Percentiles rank a stretch among this genome's conserved stretches.
Evolutionary conservation across 2,329 filamentous ascomycete genomes (phyloP).

Genomic region (Aspergillus pseudoviridinutans): DNA sequence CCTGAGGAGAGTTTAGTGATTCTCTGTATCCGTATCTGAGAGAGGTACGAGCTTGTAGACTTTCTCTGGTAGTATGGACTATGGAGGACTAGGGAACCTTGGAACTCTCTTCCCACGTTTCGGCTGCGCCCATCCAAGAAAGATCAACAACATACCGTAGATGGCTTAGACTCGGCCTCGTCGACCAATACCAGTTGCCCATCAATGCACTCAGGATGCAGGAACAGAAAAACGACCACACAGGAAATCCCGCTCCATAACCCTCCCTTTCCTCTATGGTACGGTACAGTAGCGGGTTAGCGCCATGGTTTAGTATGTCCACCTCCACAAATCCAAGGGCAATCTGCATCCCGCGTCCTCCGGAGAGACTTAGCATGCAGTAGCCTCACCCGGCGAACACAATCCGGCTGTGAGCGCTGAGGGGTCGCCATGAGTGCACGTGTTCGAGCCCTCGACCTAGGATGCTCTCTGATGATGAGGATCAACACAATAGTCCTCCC

Average conservation of each 20-base stretch:
- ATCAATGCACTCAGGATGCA: neutral
- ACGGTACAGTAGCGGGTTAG: neutral
- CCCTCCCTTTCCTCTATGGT: neutral
- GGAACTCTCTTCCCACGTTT: conserved; percentile 11
- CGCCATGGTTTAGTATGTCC: neutral
- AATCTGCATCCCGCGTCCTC: neutral
- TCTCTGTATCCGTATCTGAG: neutral
- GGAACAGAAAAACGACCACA: neutral
- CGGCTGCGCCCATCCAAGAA: too few relatives aligned
- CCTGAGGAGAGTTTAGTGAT: conserved; percentile 1
- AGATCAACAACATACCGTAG: conserved; percentile 9
- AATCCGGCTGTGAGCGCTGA: neutral
- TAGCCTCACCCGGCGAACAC: neutral
- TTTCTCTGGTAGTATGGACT: neutral
- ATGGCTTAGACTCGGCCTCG: conserved; percentile 9
- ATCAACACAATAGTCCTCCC: neutral
- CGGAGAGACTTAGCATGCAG: neutral
- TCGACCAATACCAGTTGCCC: conserved; percentile 7
- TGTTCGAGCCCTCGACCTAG: neutral
- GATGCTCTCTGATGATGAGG: neutral
- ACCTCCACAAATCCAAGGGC: neutral
- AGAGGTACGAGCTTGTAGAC: neutral
- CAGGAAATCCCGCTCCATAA: neutral
- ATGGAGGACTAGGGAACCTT: conserved; percentile 8
- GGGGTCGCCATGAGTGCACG: neutral